Base-by-base conservation (phyloP, 2,329 filamentous ascomycete species). In the Xylariaceae sp. region DNA sequence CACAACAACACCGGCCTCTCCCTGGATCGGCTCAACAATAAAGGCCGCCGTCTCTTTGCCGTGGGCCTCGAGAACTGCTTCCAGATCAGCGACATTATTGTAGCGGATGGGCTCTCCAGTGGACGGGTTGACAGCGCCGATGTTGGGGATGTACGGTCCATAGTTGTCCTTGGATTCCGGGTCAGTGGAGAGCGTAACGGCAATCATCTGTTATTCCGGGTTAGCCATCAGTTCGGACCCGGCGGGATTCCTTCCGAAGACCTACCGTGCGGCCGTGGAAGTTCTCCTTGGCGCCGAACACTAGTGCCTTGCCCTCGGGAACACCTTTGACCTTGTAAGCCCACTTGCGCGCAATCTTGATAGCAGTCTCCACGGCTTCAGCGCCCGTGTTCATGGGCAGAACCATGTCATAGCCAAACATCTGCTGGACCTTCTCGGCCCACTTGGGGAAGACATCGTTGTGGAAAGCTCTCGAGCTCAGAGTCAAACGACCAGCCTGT, bases 361-460 rank as follows among this genome's bases (percentile, higher is more conserved):
- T 87, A 10, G 89, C 92, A 0, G 93, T 97, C 82, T 97, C 93
- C 42, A 96, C 92, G 7, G 93, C 93, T 77, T 97, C 93, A 18
- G 93, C 93, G 60, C 93, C 93, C 1, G 93, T 97, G 80, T 97
- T 97, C 92, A 97, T 97, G 65, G 93, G 93, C 74, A 97, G 77
- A 39, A 96, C 91, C 93, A 97, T 97, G 76, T 97, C 93, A 73
- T 95, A 97, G 63, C 91, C 92, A 74, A 97, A 96, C 73, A 90
- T 87, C 66, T 85, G 77, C 67, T 90, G 92, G 64, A 96, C 88
- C 77, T 94, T 96, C 77, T 96, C 88, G 5, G 93, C 93, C 81
- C 96, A 97, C 65, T 88, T 87, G 60, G 93, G 93, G 78, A 97
- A 97, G 64, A 97, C 94, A 79, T 97, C 93, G 74, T 97, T 99